Evolutionary conservation across 495 filamentous ascomycete genomes (phyloP).

Genomic region (Massariosphaeria phaeospora): DNA sequence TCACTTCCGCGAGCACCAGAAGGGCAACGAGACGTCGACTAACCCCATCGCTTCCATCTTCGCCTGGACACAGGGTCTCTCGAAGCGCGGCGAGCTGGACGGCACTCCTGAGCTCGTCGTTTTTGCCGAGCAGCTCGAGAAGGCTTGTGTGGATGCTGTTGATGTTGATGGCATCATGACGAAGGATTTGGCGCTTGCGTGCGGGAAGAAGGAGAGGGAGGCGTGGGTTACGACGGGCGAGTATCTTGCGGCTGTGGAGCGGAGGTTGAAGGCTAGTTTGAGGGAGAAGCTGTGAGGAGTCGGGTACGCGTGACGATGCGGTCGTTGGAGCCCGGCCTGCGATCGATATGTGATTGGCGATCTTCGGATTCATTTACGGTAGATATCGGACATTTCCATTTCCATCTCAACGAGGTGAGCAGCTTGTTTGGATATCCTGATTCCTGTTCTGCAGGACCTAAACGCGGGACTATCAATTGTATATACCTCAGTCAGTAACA

Average conservation of each 20-base stretch:
- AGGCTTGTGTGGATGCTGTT: constrained; percentile 91
- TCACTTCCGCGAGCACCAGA: constrained; percentile 98
- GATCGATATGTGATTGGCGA: too few relatives aligned
- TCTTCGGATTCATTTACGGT: too few relatives aligned
- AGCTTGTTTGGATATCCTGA: not conserved
- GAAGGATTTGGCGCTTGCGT: constrained; percentile 90
- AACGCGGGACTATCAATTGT: too few relatives aligned
- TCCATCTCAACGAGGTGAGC: not conserved
- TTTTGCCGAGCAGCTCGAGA: constrained; percentile 87
- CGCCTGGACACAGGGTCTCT: constrained; percentile 94
- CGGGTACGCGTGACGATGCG: too few relatives aligned
- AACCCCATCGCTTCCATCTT: constrained; percentile 99
- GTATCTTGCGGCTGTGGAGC: constrained; percentile 87
- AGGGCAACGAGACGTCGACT: constrained; percentile 91
- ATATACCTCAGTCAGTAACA: too few relatives aligned
- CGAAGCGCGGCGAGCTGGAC: constrained; percentile 87
- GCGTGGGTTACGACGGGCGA: constrained; percentile 85
- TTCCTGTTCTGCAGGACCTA: too few relatives aligned
- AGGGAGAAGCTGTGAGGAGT: constrained; percentile 49
- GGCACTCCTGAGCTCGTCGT: constrained; percentile 78
- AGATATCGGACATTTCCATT: not conserved
- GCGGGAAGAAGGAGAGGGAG: constrained; percentile 73
- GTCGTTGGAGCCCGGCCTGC: too few relatives aligned
- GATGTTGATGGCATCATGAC: constrained; percentile 96
- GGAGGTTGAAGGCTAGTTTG: constrained; percentile 64